Evolutionary conservation across 768 basidiomycete species (phyloP).

Genomic region (Fomitopsis pulvina): DNA sequence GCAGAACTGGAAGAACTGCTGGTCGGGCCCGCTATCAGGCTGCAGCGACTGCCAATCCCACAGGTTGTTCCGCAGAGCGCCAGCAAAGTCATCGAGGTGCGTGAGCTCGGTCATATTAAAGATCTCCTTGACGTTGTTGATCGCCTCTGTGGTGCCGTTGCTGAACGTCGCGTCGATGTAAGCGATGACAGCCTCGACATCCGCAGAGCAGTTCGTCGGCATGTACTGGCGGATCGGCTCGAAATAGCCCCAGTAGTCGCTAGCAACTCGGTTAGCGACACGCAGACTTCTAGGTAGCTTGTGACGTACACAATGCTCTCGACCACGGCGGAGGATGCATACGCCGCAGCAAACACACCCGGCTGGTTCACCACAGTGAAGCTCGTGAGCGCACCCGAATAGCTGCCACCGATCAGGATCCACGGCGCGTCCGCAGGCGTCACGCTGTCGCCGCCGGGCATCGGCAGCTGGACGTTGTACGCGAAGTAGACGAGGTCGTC

Average conservation of each 20-base stretch:
- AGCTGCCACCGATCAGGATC: constrained; percentile 38
- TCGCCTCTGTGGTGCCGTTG: constrained; percentile 36
- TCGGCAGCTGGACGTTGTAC: constrained; percentile 56
- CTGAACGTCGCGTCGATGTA: constrained; percentile 55
- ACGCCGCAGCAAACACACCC: constrained; percentile 54
- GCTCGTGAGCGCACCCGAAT: constrained; percentile 42
- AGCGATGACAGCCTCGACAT: constrained; percentile 56
- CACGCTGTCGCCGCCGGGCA: constrained; percentile 57
- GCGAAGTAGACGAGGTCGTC: constrained; percentile 69
- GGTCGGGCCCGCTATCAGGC: constrained; percentile 38
- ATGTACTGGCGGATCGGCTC: constrained; percentile 64
- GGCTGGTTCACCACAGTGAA: constrained; percentile 68
- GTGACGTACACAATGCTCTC: constrained; percentile 41
- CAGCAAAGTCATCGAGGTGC: constrained; percentile 63
- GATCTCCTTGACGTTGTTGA: constrained; percentile 45
- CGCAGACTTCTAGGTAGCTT: background rate
- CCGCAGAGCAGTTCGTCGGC: constrained; percentile 69
- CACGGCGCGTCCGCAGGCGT: constrained; percentile 45
- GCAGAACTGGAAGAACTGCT: constrained; percentile 53
- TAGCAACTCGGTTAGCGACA: constrained; percentile 14
- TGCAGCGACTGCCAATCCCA: constrained; percentile 67
- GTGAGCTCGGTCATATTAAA: constrained; percentile 50
- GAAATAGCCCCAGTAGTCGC: constrained; percentile 67
- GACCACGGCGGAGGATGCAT: constrained; percentile 61
- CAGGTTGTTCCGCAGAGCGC: constrained; percentile 43